Base-by-base conservation (phyloP, 2,329 filamentous ascomycete genomes). In the Zymoseptoria passerinii region DNA sequence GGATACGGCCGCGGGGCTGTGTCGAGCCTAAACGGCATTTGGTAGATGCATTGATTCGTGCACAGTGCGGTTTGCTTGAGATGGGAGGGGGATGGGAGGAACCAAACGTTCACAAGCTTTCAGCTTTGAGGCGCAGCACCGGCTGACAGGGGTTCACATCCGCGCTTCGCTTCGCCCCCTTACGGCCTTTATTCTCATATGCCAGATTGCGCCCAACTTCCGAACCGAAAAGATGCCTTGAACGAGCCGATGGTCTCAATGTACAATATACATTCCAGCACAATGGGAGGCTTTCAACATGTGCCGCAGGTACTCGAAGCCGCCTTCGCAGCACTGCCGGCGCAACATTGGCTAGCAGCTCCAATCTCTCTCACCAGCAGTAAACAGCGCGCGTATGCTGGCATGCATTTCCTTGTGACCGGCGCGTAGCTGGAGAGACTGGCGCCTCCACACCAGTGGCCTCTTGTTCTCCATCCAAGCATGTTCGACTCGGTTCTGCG, bases 381-480 rank as follows among this genome's bases (percentile, higher is more conserved):
- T 68, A 60, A 72, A 72, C 59, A 73, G 57, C 16, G 65, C 63
- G 52, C 67, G 61, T 0, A 69, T 57, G 23, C 63, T 65, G 28
- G 62, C 58, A 62, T 73, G 71, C 51, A 63, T 52, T 16, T 66
- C 63, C 29, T 63, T 56, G 48, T 69, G 67, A 4, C 62, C 63
- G 23, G 56, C 59, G 50, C 57, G 60, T 9, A 56, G 52, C 50
- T 59, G 65, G 56, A 60, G 68, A 59, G 50, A 63, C 62, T 58
- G 59, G 53, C 59, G 63, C 40, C 68, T 71, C 77, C 76, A 80
- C 49, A 75, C 54, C 13, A 79, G 66, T 28, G 77, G 76, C 64
- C 74, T 68, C 70, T 79, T 80, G 19, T 72, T 70, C 16, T 72
- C 64, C 16, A 70, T 68, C 78, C 78, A 80, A 56, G 76, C 72